These are phyloP conservation scores for Anthoceros angustus DNA, from an alignment of 225 moss, liverwort and hornwort species.

Conservation along the genomic window DNA sequence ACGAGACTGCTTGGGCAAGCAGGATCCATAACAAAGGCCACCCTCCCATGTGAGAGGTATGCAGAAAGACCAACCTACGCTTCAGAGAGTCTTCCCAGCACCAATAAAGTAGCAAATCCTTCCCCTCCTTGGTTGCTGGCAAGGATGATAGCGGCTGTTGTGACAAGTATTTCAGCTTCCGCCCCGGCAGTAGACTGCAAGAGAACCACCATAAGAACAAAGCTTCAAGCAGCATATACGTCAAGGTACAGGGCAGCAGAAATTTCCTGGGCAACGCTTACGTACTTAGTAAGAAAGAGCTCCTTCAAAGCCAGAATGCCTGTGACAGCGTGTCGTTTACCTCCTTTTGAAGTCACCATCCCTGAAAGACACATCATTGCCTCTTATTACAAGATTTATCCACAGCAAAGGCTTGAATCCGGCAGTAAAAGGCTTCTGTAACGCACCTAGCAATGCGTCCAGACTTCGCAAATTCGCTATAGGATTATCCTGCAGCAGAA, in stretches of 20 bases:
- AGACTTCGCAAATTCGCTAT: slow-evolving; percentile 89
- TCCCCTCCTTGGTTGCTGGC: slow-evolving; percentile 52
- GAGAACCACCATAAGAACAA: slow-evolving; percentile 5
- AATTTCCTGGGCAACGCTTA: background rate
- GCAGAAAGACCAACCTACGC: slow-evolving; percentile 32
- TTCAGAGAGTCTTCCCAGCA: slow-evolving; percentile 93
- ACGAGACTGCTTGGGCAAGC: background rate
- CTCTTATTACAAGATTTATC: background rate
- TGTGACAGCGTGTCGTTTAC: slow-evolving; percentile 90
- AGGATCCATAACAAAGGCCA: background rate
- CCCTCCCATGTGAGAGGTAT: background rate
- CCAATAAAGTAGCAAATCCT: slow-evolving; percentile 62
- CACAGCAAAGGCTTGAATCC: background rate
- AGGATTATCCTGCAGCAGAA: slow-evolving; percentile 87
- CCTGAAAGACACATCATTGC: slow-evolving; percentile 19
- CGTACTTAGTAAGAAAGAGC: slow-evolving; percentile 69
- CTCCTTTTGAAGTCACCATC: slow-evolving; percentile 93
- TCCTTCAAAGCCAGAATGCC: slow-evolving; percentile 92
- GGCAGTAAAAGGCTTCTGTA: background rate
- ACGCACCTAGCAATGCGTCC: slow-evolving; percentile 83
- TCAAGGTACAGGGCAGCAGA: background rate
- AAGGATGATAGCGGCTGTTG: slow-evolving; percentile 73
- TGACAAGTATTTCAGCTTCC: slow-evolving; percentile 80
- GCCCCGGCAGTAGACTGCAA: slow-evolving; percentile 78
- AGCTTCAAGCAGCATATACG: background rate